These are phyloP conservation scores for Delitschia confertaspora DNA, from an alignment of 495 filamentous ascomycete species.

Conservation along the genomic window DNA sequence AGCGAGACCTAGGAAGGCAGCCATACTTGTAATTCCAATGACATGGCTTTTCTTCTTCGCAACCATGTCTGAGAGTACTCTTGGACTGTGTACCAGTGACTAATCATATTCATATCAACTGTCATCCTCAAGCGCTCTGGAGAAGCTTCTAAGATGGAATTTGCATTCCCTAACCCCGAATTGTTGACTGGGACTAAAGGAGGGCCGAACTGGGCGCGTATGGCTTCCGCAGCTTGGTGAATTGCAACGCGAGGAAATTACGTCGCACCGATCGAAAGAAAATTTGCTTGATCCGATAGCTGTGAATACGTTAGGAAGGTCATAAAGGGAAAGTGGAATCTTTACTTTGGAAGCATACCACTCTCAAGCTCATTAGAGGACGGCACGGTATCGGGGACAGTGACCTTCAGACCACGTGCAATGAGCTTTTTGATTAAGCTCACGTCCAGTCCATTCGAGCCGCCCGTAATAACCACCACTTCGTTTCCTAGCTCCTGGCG, in stretches of 20 bases:
- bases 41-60: conserved; percentile 52
- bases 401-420: conserved; percentile 41
- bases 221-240: conserved; percentile 36
- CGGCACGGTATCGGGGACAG: conserved; percentile 35
- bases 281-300: conserved; percentile 23
- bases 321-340: neutral
- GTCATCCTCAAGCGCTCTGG: conserved; percentile 42
- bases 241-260: conserved; percentile 44
- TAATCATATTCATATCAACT: conserved; percentile 53
- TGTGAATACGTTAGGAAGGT: conserved; percentile 6
- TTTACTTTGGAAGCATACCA: conserved; percentile 7
- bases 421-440: conserved; percentile 42
- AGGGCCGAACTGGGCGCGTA: conserved; percentile 42
- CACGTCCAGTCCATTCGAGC: conserved; percentile 49
- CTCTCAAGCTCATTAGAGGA: conserved; percentile 11
- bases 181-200: conserved; percentile 55
- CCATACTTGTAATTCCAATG: conserved; percentile 48
- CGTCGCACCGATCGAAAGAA: conserved; percentile 44
- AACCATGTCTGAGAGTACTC: conserved; percentile 55
- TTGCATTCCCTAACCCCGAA: conserved; percentile 41
- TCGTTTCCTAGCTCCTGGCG: conserved; percentile 42
- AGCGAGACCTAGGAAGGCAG: conserved; percentile 43
- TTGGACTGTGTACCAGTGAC: conserved; percentile 49
- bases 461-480: conserved; percentile 51
- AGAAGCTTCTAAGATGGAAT: conserved; percentile 41